Evolutionary conservation across 345 rosid genomes (phyloP), one percentile per base, ranked within the genome.

Genomic region (Streptanthus diversifolius): DNA sequence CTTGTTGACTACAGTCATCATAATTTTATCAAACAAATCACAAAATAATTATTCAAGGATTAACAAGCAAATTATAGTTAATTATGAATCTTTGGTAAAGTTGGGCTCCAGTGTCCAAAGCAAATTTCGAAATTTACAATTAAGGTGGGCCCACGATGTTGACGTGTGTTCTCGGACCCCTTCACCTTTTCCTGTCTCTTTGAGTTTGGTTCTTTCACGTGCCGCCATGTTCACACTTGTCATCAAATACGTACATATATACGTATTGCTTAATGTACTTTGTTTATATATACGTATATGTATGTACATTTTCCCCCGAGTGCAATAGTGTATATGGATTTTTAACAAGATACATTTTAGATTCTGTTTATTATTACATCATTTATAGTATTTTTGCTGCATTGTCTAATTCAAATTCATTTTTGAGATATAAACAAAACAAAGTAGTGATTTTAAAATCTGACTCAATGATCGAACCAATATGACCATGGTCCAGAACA

Each of bases 181-280:
- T 72, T 29, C 11, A 1, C 3, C 55, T 54, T 53, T 62, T 33
- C 41, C 48, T 55, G 66, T 66, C 41, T 57, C 67, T 48, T 37
- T 47, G 78, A 74, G 78, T 51, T 75, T 75, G 78, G 73, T 75
- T 43, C 65, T 68, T 75, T 75, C 79, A 75, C 79, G 79, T 75
- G 79, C 41, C 65, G 58, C 66, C 79, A 76, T 63, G 79, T 76
- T 76, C 75, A 63, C 79, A 62, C 52, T 29, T 74, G 73, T 59
- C 68, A 58, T 39, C 35, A 43, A 3, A 53, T 68, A 69, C 49
- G 29, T 59, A 51, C 19, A 67, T 52, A 30, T 75, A 21, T 61
- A 61, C 55, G 57, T 59, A 70, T 59, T 56, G 15, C 0, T 17
- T 54, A n/a, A 11, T 17, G 8, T 27, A 2, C 2, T 18, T 6